Evolutionary conservation across 768 basidiomycete genomes (phyloP).

Genomic region (Xerocomellus amylosporus): DNA sequence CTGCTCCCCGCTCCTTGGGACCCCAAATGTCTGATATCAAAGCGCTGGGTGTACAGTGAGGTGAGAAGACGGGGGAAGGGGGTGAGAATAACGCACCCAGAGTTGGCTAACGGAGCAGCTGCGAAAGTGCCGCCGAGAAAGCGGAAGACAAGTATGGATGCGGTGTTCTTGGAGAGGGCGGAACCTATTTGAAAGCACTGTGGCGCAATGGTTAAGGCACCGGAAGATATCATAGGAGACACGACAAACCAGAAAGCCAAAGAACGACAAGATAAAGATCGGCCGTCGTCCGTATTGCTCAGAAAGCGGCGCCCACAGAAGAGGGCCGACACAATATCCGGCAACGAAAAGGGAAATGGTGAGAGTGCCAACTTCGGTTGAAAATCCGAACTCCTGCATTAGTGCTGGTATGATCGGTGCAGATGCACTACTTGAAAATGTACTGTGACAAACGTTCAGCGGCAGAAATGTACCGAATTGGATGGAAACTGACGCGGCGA

Average conservation of each 20-base stretch:
- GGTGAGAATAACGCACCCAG: conserved; percentile 43
- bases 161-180: conserved; percentile 59
- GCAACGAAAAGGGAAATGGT: conserved; percentile 61
- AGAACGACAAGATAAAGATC: conserved; percentile 54
- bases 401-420: conserved; percentile 47
- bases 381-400: conserved; percentile 46
- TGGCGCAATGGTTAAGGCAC: background rate
- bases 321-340: conserved; percentile 66
- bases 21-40: conserved; percentile 64
- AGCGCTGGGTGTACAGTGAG: conserved; percentile 33
- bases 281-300: conserved; percentile 58
- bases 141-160: conserved; percentile 63
- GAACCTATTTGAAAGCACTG: conserved; percentile 62
- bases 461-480: background rate
- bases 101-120: conserved; percentile 65
- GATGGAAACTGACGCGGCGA: conserved; percentile 47
- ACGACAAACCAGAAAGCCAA: conserved; percentile 48
- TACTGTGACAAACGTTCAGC: conserved; percentile 35
- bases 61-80: background rate
- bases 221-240: background rate
- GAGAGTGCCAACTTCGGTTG: conserved; percentile 49
- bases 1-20: conserved; percentile 56
- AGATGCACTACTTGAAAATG: conserved; percentile 62
- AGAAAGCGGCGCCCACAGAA: conserved; percentile 57
- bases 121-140: conserved; percentile 72